phyloP scores from a whole-genome alignment of 129 eudicot genomes.

The Helianthus annuus region HanXRQr2.0-SUNRISE NC_035442.2:4236185-4236684 shows the following conservation, averaged over 20 bases:
- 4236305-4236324: too few species aligned
- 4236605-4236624: constrained; percentile 3
- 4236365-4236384: too few species aligned
- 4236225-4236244: too few species aligned
- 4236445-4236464: not conserved
- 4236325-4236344: too few species aligned
- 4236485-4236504: not conserved
- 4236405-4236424: too few species aligned
- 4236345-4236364: too few species aligned
- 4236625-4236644: constrained; percentile 42
- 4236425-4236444: too few species aligned
- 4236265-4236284: too few species aligned
- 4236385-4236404: too few species aligned
- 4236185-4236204: constrained; percentile 7
- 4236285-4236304: too few species aligned
- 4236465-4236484: not conserved
- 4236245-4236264: too few species aligned
- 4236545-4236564: not conserved
- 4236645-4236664: constrained; percentile 82
- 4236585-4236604: not conserved
- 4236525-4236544: not conserved
- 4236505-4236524: not conserved
- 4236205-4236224: not conserved
- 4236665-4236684: constrained; percentile 78
- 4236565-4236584: not conserved